Base-by-base conservation (phyloP, 495 filamentous ascomycete species). In the Hypoxylon subgilvum region DNA sequence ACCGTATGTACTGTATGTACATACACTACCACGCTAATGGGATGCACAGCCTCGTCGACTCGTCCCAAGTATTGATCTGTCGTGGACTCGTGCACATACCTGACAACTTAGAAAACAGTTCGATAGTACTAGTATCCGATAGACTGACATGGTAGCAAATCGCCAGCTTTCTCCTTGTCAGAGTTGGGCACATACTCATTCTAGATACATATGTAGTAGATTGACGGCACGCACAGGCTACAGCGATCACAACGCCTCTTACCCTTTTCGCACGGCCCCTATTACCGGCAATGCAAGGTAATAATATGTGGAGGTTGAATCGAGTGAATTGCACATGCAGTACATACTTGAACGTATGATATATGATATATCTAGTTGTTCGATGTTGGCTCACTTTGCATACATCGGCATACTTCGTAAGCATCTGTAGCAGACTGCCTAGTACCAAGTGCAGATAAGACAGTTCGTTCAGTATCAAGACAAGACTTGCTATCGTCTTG, bases 1-100 rank as follows among this genome's bases (percentile, higher is more conserved):
- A 17, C 43, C 44, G 42, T 53, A 32, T 22, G 31, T 54, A 64
- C 61, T 53, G 61, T 64, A 57, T 41, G 53, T 27, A 41, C 8
- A 44, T 7, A 22, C 8, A 18, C 10, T 38, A 45, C 4, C 17
- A 48, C 47, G 52, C 48, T 57, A 59, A 54, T 44, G 21, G 12
- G 42, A 12, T 58, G 54, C 61, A 64, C 61, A 64, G 61, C 61
- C 61, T 64, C 61, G 39, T 51, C n/a, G n/a, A n/a, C n/a, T n/a
- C 32, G 54, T 42, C 45, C 49, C 54, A 55, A 45, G 51, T 17
- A 57, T 44, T 43, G 47, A 51, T 42, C 34, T 47, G 19, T 50
- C n/a, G n/a, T n/a, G n/a, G n/a, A n/a, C n/a, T 13, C 31, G 38
- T 35, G 27, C 41, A 51, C 46, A 57, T 56, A 52, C 40, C 35